phyloP scores from a whole-genome alignment of 2,329 filamentous ascomycete species.

The Fusarium sp. region DNA sequence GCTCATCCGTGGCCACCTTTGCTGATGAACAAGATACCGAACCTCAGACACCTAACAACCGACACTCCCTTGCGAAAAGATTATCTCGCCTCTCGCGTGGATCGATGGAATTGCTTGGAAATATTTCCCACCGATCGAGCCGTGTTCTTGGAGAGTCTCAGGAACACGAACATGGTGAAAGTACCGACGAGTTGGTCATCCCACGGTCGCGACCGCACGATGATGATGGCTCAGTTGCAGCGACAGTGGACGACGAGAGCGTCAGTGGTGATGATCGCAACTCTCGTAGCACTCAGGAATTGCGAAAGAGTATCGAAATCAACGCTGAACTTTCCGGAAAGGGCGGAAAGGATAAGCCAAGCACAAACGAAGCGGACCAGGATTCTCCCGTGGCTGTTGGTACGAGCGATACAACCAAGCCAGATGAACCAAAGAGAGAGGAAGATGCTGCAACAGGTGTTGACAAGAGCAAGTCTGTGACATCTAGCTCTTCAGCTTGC shows the following conservation, averaged over 20 bases:
- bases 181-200: slow-evolving; percentile 60
- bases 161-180: slow-evolving; percentile 50
- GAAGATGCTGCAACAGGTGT: slow-evolving; percentile 37
- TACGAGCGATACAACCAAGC: slow-evolving; percentile 8
- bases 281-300: slow-evolving; percentile 41
- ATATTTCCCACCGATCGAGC: slow-evolving; percentile 54
- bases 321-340: slow-evolving; percentile 52
- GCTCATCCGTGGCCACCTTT: slow-evolving; percentile 77
- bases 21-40: slow-evolving; percentile 68
- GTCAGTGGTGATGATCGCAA: slow-evolving; percentile 54
- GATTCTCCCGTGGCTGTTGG: slow-evolving; percentile 20
- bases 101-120: slow-evolving; percentile 59
- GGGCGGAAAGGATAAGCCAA: slow-evolving; percentile 31
- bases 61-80: slow-evolving; percentile 58
- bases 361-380: slow-evolving; percentile 14
- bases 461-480: slow-evolving; percentile 54
- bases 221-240: slow-evolving; percentile 65
- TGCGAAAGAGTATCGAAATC: slow-evolving; percentile 53
- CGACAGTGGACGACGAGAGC: slow-evolving; percentile 67
- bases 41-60: slow-evolving; percentile 42
- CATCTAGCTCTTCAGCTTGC: slow-evolving; percentile 57
- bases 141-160: slow-evolving; percentile 29
- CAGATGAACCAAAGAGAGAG: slow-evolving; percentile 1
- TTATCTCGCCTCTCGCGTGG: slow-evolving; percentile 63
- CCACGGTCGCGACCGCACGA: slow-evolving; percentile 49